A percentile compares a stretch with the other conserved stretches of the same genome.
phyloP scores from a whole-genome alignment of 345 rosid species.

The Pistacia atlantica region DNA sequence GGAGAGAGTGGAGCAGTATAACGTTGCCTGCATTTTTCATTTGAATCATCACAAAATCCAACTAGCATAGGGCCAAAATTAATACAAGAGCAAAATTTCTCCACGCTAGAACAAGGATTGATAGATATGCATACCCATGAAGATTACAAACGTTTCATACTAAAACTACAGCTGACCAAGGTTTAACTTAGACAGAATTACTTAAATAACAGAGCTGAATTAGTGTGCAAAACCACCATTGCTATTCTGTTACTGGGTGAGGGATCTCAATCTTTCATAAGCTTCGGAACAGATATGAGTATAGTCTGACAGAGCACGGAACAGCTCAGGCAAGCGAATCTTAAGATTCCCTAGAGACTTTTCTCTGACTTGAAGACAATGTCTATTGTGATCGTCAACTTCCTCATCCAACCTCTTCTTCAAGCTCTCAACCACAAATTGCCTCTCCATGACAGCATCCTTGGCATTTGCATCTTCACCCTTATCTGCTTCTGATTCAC shows the following conservation, averaged over 20 bases:
- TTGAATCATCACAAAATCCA: background rate
- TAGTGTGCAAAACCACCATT: slow-evolving; percentile 23
- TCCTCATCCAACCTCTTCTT: slow-evolving; percentile 79
- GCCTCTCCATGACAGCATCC: slow-evolving; percentile 77
- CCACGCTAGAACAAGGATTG: background rate
- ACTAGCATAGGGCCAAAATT: background rate
- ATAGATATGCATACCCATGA: slow-evolving; percentile 3
- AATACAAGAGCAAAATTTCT: slow-evolving; percentile 13
- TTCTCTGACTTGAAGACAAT: slow-evolving; percentile 87
- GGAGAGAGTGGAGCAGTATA: background rate
- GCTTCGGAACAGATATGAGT: slow-evolving; percentile 68
- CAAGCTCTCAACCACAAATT: slow-evolving; percentile 64
- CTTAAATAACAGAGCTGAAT: slow-evolving; percentile 11
- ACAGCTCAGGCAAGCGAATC: slow-evolving; percentile 80
- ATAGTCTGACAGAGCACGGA: slow-evolving; percentile 76
- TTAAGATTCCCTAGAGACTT: slow-evolving; percentile 84
- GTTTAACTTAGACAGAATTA: slow-evolving; percentile 11
- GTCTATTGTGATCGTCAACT: slow-evolving; percentile 62
- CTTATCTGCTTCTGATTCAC: slow-evolving; percentile 49
- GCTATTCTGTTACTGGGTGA: slow-evolving; percentile 39
- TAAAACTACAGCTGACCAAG: slow-evolving; percentile 2
- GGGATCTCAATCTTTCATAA: slow-evolving; percentile 58
- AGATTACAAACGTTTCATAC: background rate
- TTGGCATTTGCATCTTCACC: slow-evolving; percentile 54
- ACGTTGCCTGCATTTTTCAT: background rate